Percentiles rank a stretch among this genome's conserved stretches.
phyloP scores from a whole-genome alignment of 352 stramenopile species.

The Globisporangium cederbergense region DNA sequence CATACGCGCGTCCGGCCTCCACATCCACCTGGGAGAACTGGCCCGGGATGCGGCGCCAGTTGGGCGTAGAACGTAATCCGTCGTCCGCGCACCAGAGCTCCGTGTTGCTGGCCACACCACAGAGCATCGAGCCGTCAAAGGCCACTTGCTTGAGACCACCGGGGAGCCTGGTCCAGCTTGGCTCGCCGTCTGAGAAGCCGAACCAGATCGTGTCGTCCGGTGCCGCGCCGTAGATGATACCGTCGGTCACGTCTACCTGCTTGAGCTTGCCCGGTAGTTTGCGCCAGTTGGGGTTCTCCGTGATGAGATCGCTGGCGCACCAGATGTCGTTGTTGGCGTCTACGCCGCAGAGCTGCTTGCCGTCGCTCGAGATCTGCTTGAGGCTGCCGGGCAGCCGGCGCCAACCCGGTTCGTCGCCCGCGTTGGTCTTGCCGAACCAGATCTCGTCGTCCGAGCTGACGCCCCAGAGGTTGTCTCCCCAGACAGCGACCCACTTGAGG shows the following conservation, averaged over 20 bases:
- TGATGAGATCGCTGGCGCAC: constrained; percentile 24
- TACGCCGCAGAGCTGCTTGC: constrained; percentile 29
- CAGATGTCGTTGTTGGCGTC: constrained; percentile 22
- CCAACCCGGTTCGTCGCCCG: constrained; percentile 16
- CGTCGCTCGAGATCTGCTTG: constrained; percentile 27
- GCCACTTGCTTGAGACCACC: constrained; percentile 16
- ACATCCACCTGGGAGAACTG: constrained; percentile 22
- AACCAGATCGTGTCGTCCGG: constrained; percentile 18
- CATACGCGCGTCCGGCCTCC: constrained; percentile 19
- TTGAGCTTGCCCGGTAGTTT: constrained; percentile 24
- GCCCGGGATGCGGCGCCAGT: constrained; percentile 17
- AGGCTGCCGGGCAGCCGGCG: constrained; percentile 14
- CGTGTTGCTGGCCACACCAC: constrained; percentile 11
- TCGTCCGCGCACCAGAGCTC: constrained; percentile 21
- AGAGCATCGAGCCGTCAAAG: constrained; percentile 28
- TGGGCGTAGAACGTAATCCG: constrained; percentile 5
- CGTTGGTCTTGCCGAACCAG: constrained; percentile 4
- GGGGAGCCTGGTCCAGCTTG: constrained; percentile 15
- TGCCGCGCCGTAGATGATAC: constrained; percentile 20
- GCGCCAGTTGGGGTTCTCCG: constrained; percentile 25
- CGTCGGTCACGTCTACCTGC: constrained; percentile 22
- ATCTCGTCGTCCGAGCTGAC: constrained; percentile 22
- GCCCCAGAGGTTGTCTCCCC: constrained; percentile 23
- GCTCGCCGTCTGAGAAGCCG: constrained; percentile 22
- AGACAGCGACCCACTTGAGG: constrained; percentile 20